Conservation (phyloP, 2,329 filamentous ascomycete genomes). For the Pseudophaeomoniella oleicola region DNA sequence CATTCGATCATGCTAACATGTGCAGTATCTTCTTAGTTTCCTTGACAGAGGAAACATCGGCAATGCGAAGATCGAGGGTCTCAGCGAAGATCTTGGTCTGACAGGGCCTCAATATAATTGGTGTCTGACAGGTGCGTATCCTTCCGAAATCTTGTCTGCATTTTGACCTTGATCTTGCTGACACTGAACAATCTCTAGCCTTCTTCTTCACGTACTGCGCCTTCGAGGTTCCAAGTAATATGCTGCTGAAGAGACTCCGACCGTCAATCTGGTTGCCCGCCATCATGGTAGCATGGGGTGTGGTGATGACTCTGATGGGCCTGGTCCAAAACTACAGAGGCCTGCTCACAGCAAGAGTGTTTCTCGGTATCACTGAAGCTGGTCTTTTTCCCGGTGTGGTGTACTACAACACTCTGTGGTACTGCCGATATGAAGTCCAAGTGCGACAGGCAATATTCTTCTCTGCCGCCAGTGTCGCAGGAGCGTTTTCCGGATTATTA, state of each 20-base stretch:
- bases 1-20: too few relatives aligned
- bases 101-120: slow-evolving; percentile 27
- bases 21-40: slow-evolving; percentile 21
- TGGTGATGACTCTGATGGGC: slow-evolving; percentile 36
- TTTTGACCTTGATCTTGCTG: slow-evolving; percentile 29
- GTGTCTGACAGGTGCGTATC: slow-evolving; percentile 29
- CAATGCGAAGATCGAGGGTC: slow-evolving; percentile 16
- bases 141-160: slow-evolving; percentile 37
- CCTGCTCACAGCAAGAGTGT: slow-evolving; percentile 31
- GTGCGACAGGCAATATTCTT: slow-evolving; percentile 31
- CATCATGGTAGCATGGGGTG: slow-evolving; percentile 28
- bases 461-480: slow-evolving; percentile 32
- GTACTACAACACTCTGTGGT: slow-evolving; percentile 33
- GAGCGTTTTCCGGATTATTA: slow-evolving; percentile 37
- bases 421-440: slow-evolving; percentile 27
- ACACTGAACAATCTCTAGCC: slow-evolving; percentile 37
- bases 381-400: slow-evolving; percentile 28
- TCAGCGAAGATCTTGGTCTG: slow-evolving; percentile 16
- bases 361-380: slow-evolving; percentile 27
- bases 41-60: slow-evolving; percentile 16
- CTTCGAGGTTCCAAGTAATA: slow-evolving; percentile 56
- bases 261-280: slow-evolving; percentile 48
- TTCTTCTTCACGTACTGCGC: slow-evolving; percentile 56
- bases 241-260: slow-evolving; percentile 53
- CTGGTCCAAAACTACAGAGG: slow-evolving; percentile 31